These are phyloP conservation scores for Pyrenophora teres DNA, from an alignment of 2,329 filamentous ascomycete genomes.

Conservation along the genomic window DNA sequence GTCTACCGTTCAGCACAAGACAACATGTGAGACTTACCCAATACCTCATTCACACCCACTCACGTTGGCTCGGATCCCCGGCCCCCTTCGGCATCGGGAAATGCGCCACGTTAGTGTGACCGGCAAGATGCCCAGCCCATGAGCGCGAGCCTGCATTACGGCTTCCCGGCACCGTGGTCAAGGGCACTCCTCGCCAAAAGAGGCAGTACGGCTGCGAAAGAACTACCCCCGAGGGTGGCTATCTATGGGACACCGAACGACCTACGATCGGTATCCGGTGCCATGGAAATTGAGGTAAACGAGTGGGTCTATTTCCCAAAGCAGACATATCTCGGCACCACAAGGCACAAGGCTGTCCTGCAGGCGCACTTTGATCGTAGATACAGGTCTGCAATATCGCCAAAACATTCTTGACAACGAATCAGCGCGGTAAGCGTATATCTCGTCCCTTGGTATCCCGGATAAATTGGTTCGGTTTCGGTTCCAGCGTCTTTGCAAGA, in stretches of 20 bases:
- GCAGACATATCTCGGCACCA: background rate
- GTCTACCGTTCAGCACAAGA: background rate
- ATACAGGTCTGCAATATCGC: conserved; percentile 1
- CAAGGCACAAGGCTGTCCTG: background rate
- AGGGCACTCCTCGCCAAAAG: conserved; percentile 6
- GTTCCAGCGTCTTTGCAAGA: background rate
- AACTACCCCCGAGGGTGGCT: conserved; percentile 15
- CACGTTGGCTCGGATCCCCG: conserved; percentile 15
- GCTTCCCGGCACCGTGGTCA: conserved; percentile 23
- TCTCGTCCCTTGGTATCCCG: background rate
- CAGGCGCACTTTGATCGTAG: background rate
- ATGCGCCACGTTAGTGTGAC: conserved; percentile 31
- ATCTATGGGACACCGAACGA: conserved; percentile 10
- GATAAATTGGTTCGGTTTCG: background rate
- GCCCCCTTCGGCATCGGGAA: conserved; percentile 20
- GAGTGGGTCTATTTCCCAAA: background rate
- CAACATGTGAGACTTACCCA: conserved; percentile 17
- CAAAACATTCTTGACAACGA: background rate
- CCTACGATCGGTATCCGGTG: conserved; percentile 10
- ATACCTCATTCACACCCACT: conserved; percentile 22
- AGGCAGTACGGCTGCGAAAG: conserved; percentile 4
- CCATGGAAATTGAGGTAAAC: conserved; percentile 13
- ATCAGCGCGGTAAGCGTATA: background rate
- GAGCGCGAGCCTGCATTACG: conserved; percentile 18
- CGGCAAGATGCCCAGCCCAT: conserved; percentile 22